Evolutionary conservation across 2,329 filamentous ascomycete genomes (phyloP), one percentile per base, ranked within the genome.

Genomic region (Aspergillus sp.): DNA sequence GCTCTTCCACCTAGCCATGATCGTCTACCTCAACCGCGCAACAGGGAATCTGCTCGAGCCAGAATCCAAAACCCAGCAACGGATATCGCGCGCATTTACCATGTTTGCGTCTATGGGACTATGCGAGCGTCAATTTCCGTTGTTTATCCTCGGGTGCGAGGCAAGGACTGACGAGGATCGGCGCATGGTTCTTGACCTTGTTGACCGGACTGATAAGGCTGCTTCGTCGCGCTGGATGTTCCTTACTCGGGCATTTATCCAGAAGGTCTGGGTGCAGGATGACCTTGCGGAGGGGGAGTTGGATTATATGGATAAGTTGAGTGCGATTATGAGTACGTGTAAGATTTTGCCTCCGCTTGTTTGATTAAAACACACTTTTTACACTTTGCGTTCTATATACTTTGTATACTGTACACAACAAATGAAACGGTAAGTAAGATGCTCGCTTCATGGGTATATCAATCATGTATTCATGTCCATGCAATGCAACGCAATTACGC

Each of bases 201-300:
- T 61, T 2, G 31, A 27, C 17, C 40, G 59, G 14, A 58, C 59
- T 2, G 55, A 61, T 23, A 35, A 37, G 4, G n/a, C 49, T 14
- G 48, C n/a, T 1, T 52, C 55, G 0, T 58, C 59, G 5, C 43
- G 59, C 15, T 61, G 55, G 1, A 8, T 56, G 12, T 51, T 49
- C 23, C 44, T 56, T 12, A 46, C 49, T 3, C 43, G 31, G 12
- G 45, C 3, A 15, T 40, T 61, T 39, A 56, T 58, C 1, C 21
- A 56, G 52, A 25, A 37, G 2, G 37, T 56, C n/a, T 61, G 59
- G 59, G 52, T 53, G 11, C 59, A 61, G 52, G 52, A 61, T 44
- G 59, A 58, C 40, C 56, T 61, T 50, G 56, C 59, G 4, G 31
- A 43, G 12, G 47, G 55, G 12, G 35, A 14, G 17, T 9, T 58